phyloP scores from a whole-genome alignment of 305 asterid genomes.

The Coffea humblotiana region DNA sequence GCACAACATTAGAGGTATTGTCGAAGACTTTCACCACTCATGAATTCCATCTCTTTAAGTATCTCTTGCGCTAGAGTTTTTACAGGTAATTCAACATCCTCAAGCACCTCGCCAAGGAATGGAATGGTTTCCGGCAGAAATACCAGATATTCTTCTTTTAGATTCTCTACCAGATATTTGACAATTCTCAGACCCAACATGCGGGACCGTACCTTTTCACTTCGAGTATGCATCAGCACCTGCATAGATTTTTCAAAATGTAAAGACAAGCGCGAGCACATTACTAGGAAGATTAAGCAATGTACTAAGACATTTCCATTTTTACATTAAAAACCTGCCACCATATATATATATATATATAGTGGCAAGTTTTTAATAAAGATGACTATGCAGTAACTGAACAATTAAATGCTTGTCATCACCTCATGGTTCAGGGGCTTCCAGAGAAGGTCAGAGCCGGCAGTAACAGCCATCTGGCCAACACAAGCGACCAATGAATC shows the following conservation, averaged over 20 bases:
- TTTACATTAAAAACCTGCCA: too few species aligned
- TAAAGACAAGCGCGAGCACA: not conserved
- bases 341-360: too few species aligned
- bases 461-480: constrained; percentile 93
- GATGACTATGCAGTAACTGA: not conserved
- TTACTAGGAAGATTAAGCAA: not conserved
- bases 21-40: constrained; percentile 81
- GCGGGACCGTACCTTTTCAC: constrained; percentile 73
- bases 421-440: constrained; percentile 96
- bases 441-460: constrained; percentile 92
- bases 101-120: constrained; percentile 85
- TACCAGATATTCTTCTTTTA: constrained; percentile 76
- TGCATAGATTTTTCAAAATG: constrained; percentile 23
- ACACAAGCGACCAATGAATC: constrained; percentile 67
- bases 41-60: constrained; percentile 68
- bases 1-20: constrained; percentile 56
- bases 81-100: constrained; percentile 71
- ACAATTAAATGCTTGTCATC: constrained; percentile 1
- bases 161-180: constrained; percentile 60
- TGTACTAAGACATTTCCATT: too few species aligned
- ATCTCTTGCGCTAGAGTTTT: constrained; percentile 85
- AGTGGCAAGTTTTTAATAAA: too few species aligned
- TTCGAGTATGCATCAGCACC: constrained; percentile 95
- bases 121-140: constrained; percentile 86
- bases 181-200: constrained; percentile 76